Evolutionary conservation across 2,329 filamentous ascomycete genomes (phyloP).

Genomic region (Aspergillus phoenicis): DNA sequence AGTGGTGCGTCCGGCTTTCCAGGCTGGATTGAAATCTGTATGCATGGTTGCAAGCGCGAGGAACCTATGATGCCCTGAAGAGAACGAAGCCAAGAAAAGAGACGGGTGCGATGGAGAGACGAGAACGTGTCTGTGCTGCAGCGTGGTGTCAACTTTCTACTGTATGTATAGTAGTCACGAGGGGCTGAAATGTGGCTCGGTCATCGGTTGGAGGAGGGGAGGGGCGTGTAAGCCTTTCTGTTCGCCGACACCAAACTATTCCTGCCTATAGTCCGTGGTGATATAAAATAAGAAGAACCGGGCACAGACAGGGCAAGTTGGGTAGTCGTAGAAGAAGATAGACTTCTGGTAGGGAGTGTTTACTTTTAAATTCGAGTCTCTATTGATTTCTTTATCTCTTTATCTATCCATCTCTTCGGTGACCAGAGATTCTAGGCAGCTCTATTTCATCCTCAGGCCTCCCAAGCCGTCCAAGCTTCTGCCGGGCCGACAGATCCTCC

Average conservation of each 20-base stretch:
- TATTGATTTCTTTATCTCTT: too few species aligned
- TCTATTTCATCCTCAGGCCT: constrained; percentile 3
- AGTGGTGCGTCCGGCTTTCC: constrained; percentile 17
- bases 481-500: constrained; percentile 25
- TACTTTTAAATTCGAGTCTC: too few species aligned
- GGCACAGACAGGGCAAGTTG: not conserved
- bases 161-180: constrained; percentile 15
- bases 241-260: not conserved
- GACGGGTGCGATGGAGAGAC: constrained; percentile 11
- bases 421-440: not conserved
- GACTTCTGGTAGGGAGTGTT: not conserved
- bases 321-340: not conserved
- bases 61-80: constrained; percentile 16
- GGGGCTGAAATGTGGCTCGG: constrained; percentile 9
- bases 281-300: constrained; percentile 2
- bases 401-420: not conserved
- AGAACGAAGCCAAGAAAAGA: constrained; percentile 20
- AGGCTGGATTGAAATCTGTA: constrained; percentile 19
- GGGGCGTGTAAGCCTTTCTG: not conserved
- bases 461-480: constrained; percentile 9
- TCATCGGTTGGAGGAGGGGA: constrained; percentile 14
- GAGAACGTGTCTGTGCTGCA: constrained; percentile 19
- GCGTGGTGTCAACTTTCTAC: constrained; percentile 18
- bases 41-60: constrained; percentile 11
- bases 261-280: not conserved